A percentile compares a stretch with the other conserved stretches of the same genome.
These are phyloP conservation scores for Septoria petroselini DNA, from an alignment of 2,329 filamentous ascomycete species.

Conservation along the genomic window DNA sequence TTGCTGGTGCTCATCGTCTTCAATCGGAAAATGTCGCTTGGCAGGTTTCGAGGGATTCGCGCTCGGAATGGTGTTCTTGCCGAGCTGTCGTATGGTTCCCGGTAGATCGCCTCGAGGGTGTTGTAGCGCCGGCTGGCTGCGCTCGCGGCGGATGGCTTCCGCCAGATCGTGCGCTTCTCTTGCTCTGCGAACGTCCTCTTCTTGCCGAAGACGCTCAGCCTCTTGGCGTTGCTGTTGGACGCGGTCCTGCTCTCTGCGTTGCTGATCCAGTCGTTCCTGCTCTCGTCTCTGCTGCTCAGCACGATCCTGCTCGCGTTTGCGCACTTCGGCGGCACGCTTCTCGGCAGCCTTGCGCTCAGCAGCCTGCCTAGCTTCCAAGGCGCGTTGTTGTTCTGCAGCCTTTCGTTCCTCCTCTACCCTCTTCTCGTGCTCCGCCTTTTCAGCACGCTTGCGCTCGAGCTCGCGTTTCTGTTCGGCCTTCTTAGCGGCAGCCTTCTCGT, in stretches of 20 bases:
- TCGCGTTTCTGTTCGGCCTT: conserved; percentile 80
- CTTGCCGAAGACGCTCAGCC: conserved; percentile 39
- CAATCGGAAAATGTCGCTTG: conserved; percentile 70
- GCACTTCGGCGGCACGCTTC: conserved; percentile 49
- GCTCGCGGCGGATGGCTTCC: conserved; percentile 39
- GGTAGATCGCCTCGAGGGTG: conserved; percentile 50
- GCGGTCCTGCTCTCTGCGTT: conserved; percentile 31
- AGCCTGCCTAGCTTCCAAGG: conserved; percentile 39
- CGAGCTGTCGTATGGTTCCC: conserved; percentile 54
- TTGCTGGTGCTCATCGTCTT: conserved; percentile 60
- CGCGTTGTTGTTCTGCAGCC: conserved; percentile 40
- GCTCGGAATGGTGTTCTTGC: conserved; percentile 60
- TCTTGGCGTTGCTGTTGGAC: conserved; percentile 28
- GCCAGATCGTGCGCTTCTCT: conserved; percentile 37
- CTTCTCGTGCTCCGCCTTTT: conserved; percentile 61
- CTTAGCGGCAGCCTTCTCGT: conserved; percentile 73
- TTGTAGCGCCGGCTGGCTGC: conserved; percentile 34
- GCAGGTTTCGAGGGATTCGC: conserved; percentile 67
- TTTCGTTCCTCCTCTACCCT: conserved; percentile 40
- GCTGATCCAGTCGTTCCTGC: conserved; percentile 41
- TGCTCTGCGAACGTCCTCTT: conserved; percentile 32
- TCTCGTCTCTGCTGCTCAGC: conserved; percentile 39
- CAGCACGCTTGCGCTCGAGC: conserved; percentile 70
- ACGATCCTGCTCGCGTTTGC: conserved; percentile 41
- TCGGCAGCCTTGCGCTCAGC: conserved; percentile 40